phyloP scores from a whole-genome alignment of 352 stramenopile genomes.

The Phytophthora syringae region DNA sequence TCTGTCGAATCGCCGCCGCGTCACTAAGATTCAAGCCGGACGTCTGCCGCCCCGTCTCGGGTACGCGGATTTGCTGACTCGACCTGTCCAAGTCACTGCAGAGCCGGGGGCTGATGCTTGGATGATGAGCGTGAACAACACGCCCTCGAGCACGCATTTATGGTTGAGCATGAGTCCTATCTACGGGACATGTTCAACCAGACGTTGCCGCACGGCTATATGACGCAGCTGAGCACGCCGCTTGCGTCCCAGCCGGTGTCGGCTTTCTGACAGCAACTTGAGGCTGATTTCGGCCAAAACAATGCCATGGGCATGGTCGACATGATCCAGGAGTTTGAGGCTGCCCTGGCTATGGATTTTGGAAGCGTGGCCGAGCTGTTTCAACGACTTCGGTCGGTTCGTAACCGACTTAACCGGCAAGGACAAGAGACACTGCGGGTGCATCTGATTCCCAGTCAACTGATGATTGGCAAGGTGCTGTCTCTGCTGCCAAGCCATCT shows the following conservation, averaged over 20 bases:
- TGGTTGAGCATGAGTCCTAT: conserved; percentile 9
- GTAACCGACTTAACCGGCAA: too few species aligned
- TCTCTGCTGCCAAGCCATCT: too few species aligned
- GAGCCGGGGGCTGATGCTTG: not conserved
- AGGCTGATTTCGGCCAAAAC: not conserved
- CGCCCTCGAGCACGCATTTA: not conserved
- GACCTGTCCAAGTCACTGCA: too few species aligned
- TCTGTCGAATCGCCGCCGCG: not conserved
- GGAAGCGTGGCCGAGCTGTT: too few species aligned
- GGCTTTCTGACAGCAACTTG: not conserved
- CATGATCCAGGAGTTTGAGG: conserved; percentile 3
- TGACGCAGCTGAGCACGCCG: conserved; percentile 6
- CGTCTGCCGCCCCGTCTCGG: not conserved
- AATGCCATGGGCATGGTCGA: conserved; percentile 1
- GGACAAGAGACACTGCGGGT: too few species aligned
- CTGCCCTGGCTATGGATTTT: conserved; percentile 1
- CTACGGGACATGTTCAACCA: too few species aligned
- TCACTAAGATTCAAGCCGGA: conserved; percentile 7
- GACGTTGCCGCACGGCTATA: conserved; percentile 9
- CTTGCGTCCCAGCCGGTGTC: conserved; percentile 3
- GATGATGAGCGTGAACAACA: not conserved
- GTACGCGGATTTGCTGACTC: conserved; percentile 6
- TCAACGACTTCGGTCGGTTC: too few species aligned
- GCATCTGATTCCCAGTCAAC: too few species aligned
- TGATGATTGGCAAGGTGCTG: too few species aligned